Percentiles rank a stretch among this genome's conserved stretches.
Evolutionary conservation across 1,284 basidiomycete species (phyloP).

Genomic region (Amylostereum chailletii): DNA sequence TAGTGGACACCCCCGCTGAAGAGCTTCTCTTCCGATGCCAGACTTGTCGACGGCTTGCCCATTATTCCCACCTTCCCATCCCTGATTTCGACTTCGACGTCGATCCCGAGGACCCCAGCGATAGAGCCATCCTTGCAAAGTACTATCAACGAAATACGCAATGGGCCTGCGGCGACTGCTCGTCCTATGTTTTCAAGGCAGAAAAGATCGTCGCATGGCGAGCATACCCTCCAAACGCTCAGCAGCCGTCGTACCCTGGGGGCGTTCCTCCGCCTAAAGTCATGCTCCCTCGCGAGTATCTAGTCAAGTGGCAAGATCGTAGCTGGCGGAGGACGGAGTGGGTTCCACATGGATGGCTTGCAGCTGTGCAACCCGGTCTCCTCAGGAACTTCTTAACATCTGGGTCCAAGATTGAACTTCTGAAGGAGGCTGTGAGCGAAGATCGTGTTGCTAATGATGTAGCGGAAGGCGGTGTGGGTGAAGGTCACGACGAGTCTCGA

Average conservation of each 20-base stretch:
- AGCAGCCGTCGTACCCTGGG: slow-evolving; percentile 35
- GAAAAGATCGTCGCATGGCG: slow-evolving; percentile 92
- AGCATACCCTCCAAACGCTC: slow-evolving; percentile 56
- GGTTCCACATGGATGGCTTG: slow-evolving; percentile 88
- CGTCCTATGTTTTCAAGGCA: slow-evolving; percentile 61
- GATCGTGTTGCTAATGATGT: slow-evolving; percentile 21
- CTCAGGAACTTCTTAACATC: slow-evolving; percentile 70
- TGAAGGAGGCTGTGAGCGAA: slow-evolving; percentile 31
- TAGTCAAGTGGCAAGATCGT: slow-evolving; percentile 78
- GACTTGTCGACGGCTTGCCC: slow-evolving; percentile 71
- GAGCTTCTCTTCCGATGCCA: slow-evolving; percentile 73
- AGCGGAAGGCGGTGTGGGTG: slow-evolving; percentile 15
- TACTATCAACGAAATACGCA: slow-evolving; percentile 54
- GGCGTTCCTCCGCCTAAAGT: slow-evolving; percentile 46
- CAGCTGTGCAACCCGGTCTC: slow-evolving; percentile 49
- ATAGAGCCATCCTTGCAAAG: slow-evolving; percentile 38
- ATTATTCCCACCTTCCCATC: slow-evolving; percentile 67
- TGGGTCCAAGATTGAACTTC: slow-evolving; percentile 64
- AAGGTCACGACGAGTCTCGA: slow-evolving; percentile 22
- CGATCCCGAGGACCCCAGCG: slow-evolving; percentile 25
- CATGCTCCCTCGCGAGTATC: slow-evolving; percentile 74
- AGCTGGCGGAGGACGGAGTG: slow-evolving; percentile 75
- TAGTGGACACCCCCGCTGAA: slow-evolving; percentile 16
- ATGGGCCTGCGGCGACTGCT: slow-evolving; percentile 80
- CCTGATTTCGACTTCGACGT: slow-evolving; percentile 26